These are phyloP conservation scores for Talaromyces sp. DNA, from an alignment of 2,329 filamentous ascomycete species.

Conservation along the genomic window DNA sequence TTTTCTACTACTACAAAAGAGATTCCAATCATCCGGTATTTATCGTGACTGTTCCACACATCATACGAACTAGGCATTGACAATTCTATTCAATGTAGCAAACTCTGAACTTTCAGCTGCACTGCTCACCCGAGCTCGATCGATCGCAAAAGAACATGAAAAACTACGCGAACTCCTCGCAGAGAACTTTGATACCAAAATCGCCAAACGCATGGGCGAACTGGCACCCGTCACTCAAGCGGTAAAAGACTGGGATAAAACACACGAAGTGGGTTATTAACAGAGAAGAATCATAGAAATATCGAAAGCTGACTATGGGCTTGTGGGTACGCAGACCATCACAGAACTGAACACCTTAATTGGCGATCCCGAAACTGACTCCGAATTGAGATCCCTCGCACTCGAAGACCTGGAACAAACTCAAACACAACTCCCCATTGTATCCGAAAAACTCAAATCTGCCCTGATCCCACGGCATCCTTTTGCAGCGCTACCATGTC, in stretches of 20 bases:
- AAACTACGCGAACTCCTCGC: conserved; percentile 49
- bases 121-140: conserved; percentile 52
- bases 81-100: conserved; percentile 12
- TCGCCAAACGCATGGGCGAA: conserved; percentile 56
- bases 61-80: conserved; percentile 13
- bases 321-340: conserved; percentile 41
- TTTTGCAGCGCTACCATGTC: conserved; percentile 82
- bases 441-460: conserved; percentile 65
- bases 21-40: conserved; percentile 29
- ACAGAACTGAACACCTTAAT: conserved; percentile 71
- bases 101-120: conserved; percentile 46
- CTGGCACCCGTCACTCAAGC: conserved; percentile 49
- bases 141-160: conserved; percentile 52
- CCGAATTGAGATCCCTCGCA: conserved; percentile 56
- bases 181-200: conserved; percentile 50
- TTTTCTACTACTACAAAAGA: conserved; percentile 21
- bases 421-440: conserved; percentile 53
- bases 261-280: conserved; percentile 47
- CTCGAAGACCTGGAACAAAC: conserved; percentile 67
- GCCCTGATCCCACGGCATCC: conserved; percentile 82
- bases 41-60: neutral
- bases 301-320: conserved; percentile 9
- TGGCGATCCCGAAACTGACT: conserved; percentile 58
- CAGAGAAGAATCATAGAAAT: neutral
- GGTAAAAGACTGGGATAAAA: conserved; percentile 54